Conservation (phyloP, 129 eudicot species). For the Silybum marianum region DNA sequence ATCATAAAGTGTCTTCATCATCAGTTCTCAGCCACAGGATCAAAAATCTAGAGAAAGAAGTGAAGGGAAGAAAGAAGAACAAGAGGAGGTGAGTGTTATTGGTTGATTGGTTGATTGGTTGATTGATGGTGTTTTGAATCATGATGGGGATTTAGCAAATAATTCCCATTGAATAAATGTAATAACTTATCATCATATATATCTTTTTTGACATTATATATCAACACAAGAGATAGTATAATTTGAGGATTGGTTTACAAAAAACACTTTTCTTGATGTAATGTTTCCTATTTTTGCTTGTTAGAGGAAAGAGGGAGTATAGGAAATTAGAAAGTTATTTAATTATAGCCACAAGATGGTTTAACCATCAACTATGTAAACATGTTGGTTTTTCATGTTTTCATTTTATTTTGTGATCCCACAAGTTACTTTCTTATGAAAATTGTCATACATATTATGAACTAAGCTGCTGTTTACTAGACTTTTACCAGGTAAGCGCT, state of each 20-base stretch:
- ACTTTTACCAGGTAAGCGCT: too few relatives aligned
- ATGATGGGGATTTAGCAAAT: slow-evolving; percentile 13
- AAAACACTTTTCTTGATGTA: slow-evolving; percentile 7
- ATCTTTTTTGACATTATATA: slow-evolving; percentile 25
- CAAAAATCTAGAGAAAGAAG: slow-evolving; percentile 66
- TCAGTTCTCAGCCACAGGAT: slow-evolving; percentile 74
- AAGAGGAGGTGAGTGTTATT: slow-evolving; percentile 52
- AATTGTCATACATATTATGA: too few relatives aligned
- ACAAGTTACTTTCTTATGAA: neutral
- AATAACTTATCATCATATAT: slow-evolving; percentile 9
- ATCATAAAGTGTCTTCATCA: slow-evolving; percentile 45
- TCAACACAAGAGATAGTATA: neutral
- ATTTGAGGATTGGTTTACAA: neutral
- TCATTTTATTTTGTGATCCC: neutral
- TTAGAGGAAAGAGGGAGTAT: slow-evolving; percentile 14
- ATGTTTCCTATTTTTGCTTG: slow-evolving; percentile 17
- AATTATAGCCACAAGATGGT: slow-evolving; percentile 4
- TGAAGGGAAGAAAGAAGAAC: slow-evolving; percentile 78
- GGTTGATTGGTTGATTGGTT: neutral
- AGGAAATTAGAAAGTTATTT: slow-evolving; percentile 22
- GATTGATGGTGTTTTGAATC: slow-evolving; percentile 1
- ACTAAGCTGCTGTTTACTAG: too few relatives aligned
- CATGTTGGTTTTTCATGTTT: neutral
- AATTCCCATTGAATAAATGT: slow-evolving; percentile 12
- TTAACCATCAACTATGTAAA: slow-evolving; percentile 6